Evolutionary conservation across 2,329 filamentous ascomycete genomes (phyloP).

Genomic region (Cucurbitaria berberidis): DNA sequence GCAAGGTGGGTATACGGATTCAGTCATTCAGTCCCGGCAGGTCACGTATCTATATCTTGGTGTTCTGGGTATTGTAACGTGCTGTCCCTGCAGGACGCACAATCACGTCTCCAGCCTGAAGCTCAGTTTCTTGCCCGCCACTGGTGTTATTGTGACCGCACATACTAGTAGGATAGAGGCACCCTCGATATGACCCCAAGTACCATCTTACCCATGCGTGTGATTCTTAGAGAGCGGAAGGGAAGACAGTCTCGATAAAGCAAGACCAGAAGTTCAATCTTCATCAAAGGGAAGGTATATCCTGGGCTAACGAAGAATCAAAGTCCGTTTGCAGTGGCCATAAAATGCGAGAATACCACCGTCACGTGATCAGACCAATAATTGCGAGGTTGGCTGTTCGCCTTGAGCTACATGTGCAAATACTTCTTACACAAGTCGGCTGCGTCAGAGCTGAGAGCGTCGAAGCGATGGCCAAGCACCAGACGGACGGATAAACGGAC

Average conservation of each 20-base stretch:
- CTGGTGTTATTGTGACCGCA: background rate
- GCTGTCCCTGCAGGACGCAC: constrained; percentile 2
- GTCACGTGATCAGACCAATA: background rate
- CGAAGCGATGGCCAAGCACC: background rate
- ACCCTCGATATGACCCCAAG: background rate
- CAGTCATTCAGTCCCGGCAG: too few species aligned
- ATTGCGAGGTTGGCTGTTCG: background rate
- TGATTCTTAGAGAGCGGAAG: background rate
- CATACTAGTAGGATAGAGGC: background rate
- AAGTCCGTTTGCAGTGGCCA: too few species aligned
- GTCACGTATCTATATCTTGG: constrained; percentile 1
- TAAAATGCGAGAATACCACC: background rate
- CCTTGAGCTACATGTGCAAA: background rate
- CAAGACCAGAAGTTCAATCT: background rate
- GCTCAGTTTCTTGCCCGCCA: background rate
- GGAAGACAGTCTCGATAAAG: background rate
- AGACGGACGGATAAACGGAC: too few species aligned
- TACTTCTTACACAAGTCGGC: too few species aligned
- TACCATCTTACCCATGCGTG: background rate
- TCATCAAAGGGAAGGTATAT: too few species aligned
- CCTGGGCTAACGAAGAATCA: too few species aligned
- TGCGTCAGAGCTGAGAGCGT: too few species aligned
- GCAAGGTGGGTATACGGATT: too few species aligned
- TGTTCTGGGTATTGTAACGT: background rate
- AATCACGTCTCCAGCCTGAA: constrained; percentile 1